Base-by-base conservation (phyloP, 2,329 filamentous ascomycete genomes). In the Lecanicillium sp. region DNA sequence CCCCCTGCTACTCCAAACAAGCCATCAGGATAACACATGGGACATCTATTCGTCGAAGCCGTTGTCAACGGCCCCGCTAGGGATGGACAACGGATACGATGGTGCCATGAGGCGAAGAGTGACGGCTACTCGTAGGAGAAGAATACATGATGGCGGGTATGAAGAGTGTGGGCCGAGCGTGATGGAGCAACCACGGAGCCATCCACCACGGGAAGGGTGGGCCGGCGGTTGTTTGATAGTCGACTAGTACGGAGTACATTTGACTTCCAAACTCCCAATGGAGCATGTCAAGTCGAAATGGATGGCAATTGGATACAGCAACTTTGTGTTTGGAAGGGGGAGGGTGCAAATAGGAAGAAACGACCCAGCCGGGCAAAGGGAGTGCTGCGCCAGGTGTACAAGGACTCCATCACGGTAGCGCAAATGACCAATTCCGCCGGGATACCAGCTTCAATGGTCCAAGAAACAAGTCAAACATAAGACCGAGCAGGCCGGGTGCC, bases 31-130 rank as follows among this genome's bases (percentile, higher is more conserved):
- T 64, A 68, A 64, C 55, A 59, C 49, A 56, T 52, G 50, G 51
- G 49, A 54, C 57, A 56, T 64, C 56, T 52, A 68, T 68, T 70
- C 65, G 65, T 60, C 53, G 48, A 52, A 57, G 44, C 44, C 45
- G 43, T 29, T 45, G 50, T 48, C 44, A 50, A 43, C 37, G 53
- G 62, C 65, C 66, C 68, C 68, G 63, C 67, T 59, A 54, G 50
- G 48, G 42, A 49, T 43, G 47, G 50, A 39, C 39, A 46, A 58
- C 54, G 54, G 54, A 52, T 47, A 51, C 47, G 49, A 56, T 55
- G 55, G 55, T 56, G 52, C 49, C 51, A 57, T 57, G 51, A 49
- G 22, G 22, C 22, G 7, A 25, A 7, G 22, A 11, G 22, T 11
- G 22, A 25, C 22, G 22, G 22, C 22, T 7, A 25, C 22, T 25